A percentile compares a stretch with the other conserved stretches of the same genome.
Evolutionary conservation across 352 stramenopile genomes (phyloP).

Genomic region (Globisporangium recalcitrans): DNA sequence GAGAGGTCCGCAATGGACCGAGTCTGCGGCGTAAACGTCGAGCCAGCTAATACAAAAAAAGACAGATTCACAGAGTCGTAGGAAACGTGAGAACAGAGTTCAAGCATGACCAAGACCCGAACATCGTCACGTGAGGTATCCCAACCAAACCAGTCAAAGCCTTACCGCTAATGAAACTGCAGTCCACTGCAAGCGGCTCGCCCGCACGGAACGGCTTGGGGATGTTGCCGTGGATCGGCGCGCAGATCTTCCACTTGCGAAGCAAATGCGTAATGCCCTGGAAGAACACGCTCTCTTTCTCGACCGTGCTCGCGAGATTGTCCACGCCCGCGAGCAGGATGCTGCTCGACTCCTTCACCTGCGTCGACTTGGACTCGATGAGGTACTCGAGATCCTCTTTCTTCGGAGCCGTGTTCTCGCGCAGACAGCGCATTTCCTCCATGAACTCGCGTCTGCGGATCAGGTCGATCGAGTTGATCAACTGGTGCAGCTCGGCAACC

Average conservation of each 20-base stretch:
- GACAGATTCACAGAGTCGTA: constrained; percentile 2
- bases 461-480: constrained; percentile 87
- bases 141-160: constrained; percentile 9
- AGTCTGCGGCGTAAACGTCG: constrained; percentile 61
- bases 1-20: constrained; percentile 73
- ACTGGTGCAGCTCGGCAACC: constrained; percentile 73
- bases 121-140: not conserved
- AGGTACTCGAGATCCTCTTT: constrained; percentile 77
- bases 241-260: constrained; percentile 83
- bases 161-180: constrained; percentile 74
- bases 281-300: constrained; percentile 85
- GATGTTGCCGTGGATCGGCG: constrained; percentile 83
- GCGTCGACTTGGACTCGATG: constrained; percentile 64
- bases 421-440: constrained; percentile 83
- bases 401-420: constrained; percentile 79
- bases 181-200: constrained; percentile 79
- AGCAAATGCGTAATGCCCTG: constrained; percentile 72
- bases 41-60: constrained; percentile 42
- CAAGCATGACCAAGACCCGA: not conserved
- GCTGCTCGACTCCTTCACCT: constrained; percentile 71
- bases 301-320: constrained; percentile 57
- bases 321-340: constrained; percentile 74
- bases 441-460: constrained; percentile 74
- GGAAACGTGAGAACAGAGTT: not conserved
- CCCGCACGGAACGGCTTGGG: constrained; percentile 81